Evolutionary conservation across 1,284 basidiomycete species (phyloP).

Genomic region (Boletellus sp.): DNA sequence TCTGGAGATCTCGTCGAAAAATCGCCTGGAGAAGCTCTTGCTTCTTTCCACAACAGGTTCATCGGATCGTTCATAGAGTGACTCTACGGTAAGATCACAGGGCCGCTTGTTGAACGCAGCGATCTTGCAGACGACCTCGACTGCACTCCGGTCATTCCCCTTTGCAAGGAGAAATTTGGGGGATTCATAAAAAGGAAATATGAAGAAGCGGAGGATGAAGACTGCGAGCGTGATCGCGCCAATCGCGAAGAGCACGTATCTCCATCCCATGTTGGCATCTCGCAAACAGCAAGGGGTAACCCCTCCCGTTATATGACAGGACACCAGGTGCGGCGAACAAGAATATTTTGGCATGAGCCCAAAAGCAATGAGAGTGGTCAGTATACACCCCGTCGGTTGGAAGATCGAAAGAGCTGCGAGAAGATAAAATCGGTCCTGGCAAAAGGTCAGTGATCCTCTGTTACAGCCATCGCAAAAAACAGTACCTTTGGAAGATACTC

Average conservation of each 20-base stretch:
- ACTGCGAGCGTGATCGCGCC: slow-evolving; percentile 13
- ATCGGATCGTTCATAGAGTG: slow-evolving; percentile 9
- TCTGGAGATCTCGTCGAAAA: slow-evolving; percentile 10
- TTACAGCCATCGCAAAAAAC: background rate
- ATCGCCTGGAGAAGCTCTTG: background rate
- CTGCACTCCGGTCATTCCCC: slow-evolving; percentile 11
- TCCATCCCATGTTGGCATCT: slow-evolving; percentile 20
- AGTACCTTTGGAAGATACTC: slow-evolving; percentile 18
- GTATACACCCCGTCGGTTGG: slow-evolving; percentile 3
- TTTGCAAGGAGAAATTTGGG: slow-evolving; percentile 18
- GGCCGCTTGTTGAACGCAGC: slow-evolving; percentile 13
- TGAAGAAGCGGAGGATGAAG: slow-evolving; percentile 15
- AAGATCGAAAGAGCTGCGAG: slow-evolving; percentile 15
- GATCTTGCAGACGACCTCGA: slow-evolving; percentile 18
- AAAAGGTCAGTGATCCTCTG: background rate
- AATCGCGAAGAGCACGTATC: slow-evolving; percentile 15
- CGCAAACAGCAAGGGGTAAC: slow-evolving; percentile 16
- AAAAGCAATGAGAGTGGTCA: slow-evolving; percentile 6
- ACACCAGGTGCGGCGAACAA: slow-evolving; percentile 11
- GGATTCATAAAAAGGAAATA: slow-evolving; percentile 21
- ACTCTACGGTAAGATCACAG: slow-evolving; percentile 18
- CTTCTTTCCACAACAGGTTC: background rate
- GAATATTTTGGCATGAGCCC: slow-evolving; percentile 15
- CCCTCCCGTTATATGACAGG: slow-evolving; percentile 14
- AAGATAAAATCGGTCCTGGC: slow-evolving; percentile 17